Evolutionary conservation across 2,329 filamentous ascomycete species (phyloP).

Genomic region (Neurospora sp.): DNA sequence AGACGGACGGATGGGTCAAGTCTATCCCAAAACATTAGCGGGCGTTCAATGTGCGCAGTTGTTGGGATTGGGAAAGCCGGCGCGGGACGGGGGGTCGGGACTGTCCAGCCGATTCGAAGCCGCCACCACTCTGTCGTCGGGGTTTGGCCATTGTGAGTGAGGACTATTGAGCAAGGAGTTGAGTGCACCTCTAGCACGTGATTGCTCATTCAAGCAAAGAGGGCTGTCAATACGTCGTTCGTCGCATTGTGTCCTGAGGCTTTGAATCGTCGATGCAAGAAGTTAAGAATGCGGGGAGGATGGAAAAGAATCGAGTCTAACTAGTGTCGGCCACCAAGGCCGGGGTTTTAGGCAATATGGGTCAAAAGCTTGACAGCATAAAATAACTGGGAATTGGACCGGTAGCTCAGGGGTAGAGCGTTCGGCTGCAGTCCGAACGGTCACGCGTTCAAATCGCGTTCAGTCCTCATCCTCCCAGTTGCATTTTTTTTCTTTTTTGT

Average conservation of each 20-base stretch:
- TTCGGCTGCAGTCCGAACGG: neutral
- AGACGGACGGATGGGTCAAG: neutral
- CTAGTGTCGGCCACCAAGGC: neutral
- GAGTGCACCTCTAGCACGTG: neutral
- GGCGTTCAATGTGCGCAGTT: neutral
- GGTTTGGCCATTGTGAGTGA: neutral
- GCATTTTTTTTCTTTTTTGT: neutral
- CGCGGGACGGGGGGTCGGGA: neutral
- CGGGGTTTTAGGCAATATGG: fast-evolving
- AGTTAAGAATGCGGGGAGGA: neutral
- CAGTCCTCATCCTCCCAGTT: neutral
- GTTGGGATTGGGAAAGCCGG: neutral
- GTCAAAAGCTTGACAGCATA: neutral
- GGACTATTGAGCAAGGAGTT: neutral
- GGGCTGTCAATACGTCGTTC: neutral
- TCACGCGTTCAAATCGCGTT: neutral
- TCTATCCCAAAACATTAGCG: neutral
- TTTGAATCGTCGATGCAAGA: neutral
- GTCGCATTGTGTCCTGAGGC: neutral
- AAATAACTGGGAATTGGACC: neutral
- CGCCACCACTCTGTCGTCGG: neutral
- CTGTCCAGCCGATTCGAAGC: neutral
- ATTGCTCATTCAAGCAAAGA: neutral
- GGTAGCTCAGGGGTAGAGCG: neutral
- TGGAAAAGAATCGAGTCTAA: neutral